Evolutionary conservation across 192 early-diverging fungal species (phyloP).

Genomic region (Coemansia javaensis): DNA sequence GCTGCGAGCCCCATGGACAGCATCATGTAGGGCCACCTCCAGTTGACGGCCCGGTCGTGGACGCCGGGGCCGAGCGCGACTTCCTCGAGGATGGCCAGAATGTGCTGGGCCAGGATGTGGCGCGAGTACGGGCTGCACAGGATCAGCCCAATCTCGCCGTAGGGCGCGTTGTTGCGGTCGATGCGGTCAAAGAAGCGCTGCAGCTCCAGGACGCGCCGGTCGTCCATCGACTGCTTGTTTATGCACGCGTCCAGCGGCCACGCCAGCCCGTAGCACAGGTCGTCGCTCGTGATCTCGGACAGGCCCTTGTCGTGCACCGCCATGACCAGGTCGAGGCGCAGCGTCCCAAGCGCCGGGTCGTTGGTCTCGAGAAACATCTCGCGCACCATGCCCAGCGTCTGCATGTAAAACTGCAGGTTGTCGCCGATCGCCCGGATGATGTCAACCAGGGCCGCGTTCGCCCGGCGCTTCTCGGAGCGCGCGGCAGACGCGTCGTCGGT

Average conservation of each 20-base stretch:
- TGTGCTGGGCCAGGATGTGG: conserved; percentile 29
- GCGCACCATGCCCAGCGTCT: conserved; percentile 32
- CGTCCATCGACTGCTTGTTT: conserved; percentile 29
- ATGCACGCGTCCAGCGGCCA: conserved; percentile 40
- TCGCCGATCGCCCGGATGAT: conserved; percentile 24
- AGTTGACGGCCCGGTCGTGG: conserved; percentile 16
- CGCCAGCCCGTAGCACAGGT: conserved; percentile 33
- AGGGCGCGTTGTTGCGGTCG: conserved; percentile 18
- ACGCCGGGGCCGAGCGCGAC: conserved; percentile 24
- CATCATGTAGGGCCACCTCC: conserved; percentile 21
- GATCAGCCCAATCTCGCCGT: conserved; percentile 44
- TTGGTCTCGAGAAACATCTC: conserved; percentile 24
- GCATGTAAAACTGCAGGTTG: conserved; percentile 36
- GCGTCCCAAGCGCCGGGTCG: conserved; percentile 20
- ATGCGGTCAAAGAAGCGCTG: conserved; percentile 35
- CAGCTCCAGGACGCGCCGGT: conserved; percentile 17
- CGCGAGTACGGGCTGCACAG: conserved; percentile 41
- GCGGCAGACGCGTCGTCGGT: background rate
- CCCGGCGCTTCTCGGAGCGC: conserved; percentile 6
- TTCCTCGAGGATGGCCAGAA: conserved; percentile 26
- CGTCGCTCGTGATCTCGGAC: conserved; percentile 14
- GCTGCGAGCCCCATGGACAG: conserved; percentile 36
- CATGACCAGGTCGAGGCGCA: conserved; percentile 37
- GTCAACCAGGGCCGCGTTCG: conserved; percentile 9
- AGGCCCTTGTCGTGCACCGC: conserved; percentile 31